A percentile compares a stretch with the other conserved stretches of the same genome.
Conservation (phyloP, 2,329 filamentous ascomycete genomes). For the Alternaria conjuncta region DNA sequence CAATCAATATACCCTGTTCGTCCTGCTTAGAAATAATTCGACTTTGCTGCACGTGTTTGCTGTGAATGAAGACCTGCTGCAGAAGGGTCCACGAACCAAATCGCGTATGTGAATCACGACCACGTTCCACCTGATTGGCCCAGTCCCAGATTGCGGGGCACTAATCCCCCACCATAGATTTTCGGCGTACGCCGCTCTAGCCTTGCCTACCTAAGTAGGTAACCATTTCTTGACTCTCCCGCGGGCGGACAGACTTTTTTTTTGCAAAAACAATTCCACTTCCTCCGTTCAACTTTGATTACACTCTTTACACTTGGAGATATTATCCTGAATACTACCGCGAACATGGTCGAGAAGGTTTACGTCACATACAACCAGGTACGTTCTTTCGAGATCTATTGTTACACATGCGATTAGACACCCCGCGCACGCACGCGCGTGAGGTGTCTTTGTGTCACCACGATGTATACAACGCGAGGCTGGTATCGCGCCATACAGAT, state of each 20-base stretch:
- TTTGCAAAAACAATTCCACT: slow-evolving; percentile 1
- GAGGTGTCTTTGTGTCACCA: slow-evolving; percentile 10
- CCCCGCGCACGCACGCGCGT: slow-evolving; percentile 5
- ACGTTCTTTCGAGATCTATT: slow-evolving; percentile 21
- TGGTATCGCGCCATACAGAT: neutral
- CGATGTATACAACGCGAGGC: neutral
- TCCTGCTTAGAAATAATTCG: neutral
- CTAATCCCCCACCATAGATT: slow-evolving; percentile 10
- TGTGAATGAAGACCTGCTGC: neutral
- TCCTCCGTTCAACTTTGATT: neutral
- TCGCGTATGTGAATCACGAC: neutral
- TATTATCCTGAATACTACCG: slow-evolving; percentile 7
- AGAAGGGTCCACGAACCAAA: neutral
- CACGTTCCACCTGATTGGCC: neutral
- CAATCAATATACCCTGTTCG: slow-evolving; percentile 7
- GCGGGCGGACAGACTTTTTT: slow-evolving; percentile 15
- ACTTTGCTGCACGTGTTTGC: neutral
- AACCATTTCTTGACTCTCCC: slow-evolving; percentile 12
- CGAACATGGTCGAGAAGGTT: slow-evolving; percentile 50
- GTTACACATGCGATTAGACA: slow-evolving; percentile 14
- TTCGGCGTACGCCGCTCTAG: slow-evolving; percentile 15
- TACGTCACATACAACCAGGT: slow-evolving; percentile 55
- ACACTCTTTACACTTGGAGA: neutral
- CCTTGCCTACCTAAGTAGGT: slow-evolving; percentile 15
- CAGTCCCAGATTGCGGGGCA: neutral